phyloP scores from a whole-genome alignment of 768 basidiomycete genomes.

The Rubroboletus pulcherrimus region DNA sequence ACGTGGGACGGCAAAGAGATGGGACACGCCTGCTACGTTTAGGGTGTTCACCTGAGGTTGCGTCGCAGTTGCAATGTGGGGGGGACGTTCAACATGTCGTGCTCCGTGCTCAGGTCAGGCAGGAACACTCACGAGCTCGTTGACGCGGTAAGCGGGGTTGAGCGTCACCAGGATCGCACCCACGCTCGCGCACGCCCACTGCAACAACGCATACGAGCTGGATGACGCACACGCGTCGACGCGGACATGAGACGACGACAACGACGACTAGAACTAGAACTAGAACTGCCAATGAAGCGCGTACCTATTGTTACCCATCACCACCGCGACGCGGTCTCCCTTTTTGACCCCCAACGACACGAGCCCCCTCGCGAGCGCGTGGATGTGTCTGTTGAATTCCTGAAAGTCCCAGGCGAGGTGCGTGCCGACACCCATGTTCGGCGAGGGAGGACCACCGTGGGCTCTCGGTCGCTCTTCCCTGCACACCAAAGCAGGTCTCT shows the following conservation, averaged over 20 bases:
- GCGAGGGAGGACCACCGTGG: slow-evolving; percentile 58
- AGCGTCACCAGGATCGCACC: slow-evolving; percentile 82
- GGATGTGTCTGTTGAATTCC: slow-evolving; percentile 65
- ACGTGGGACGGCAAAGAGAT: slow-evolving; percentile 69
- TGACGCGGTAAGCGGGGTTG: slow-evolving; percentile 74
- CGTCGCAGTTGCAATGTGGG: neutral
- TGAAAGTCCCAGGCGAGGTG: slow-evolving; percentile 72
- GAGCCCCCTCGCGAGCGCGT: slow-evolving; percentile 68
- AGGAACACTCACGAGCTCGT: slow-evolving; percentile 55
- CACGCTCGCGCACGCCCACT: slow-evolving; percentile 83
- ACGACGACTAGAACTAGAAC: neutral
- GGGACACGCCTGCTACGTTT: slow-evolving; percentile 59
- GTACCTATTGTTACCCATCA: slow-evolving; percentile 86
- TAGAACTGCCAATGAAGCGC: neutral
- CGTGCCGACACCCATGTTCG: slow-evolving; percentile 43
- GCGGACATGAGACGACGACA: too few species aligned
- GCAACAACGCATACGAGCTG: slow-evolving; percentile 75
- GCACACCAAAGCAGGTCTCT: slow-evolving; percentile 62
- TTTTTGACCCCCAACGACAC: slow-evolving; percentile 63
- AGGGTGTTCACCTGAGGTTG: slow-evolving; percentile 53
- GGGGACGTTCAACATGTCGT: neutral
- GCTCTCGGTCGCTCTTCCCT: slow-evolving; percentile 51
- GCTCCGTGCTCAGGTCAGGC: neutral
- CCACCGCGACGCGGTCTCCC: slow-evolving; percentile 73
- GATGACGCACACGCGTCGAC: neutral